Conservation (phyloP, 768 basidiomycete species). For the Thelephora ganbajun region DNA sequence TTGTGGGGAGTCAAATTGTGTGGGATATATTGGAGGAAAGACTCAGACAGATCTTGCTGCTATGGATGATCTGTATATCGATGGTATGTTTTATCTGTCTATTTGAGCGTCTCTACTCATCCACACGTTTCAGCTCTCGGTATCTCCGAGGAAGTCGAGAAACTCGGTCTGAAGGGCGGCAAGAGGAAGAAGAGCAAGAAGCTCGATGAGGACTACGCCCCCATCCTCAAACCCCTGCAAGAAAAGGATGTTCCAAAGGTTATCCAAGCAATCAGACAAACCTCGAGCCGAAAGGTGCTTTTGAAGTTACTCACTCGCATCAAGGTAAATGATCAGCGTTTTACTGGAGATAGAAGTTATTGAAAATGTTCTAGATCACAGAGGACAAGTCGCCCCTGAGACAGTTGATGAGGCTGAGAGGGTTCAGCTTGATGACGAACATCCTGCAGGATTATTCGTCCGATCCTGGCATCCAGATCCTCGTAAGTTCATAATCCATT, state of each 20-base stretch:
- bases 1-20: constrained; percentile 90
- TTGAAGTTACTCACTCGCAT: constrained; percentile 75
- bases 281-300: constrained; percentile 69
- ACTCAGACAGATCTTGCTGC: constrained; percentile 92
- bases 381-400: constrained; percentile 65
- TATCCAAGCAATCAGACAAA: constrained; percentile 82
- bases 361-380: constrained; percentile 51
- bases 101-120: background rate
- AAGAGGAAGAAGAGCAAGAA: constrained; percentile 88
- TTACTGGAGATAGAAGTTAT: background rate
- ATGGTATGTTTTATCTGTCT: constrained; percentile 37
- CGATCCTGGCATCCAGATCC: constrained; percentile 55
- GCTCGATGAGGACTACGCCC: constrained; percentile 90
- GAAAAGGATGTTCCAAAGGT: constrained; percentile 83
- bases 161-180: constrained; percentile 68
- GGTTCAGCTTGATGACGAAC: constrained; percentile 84
- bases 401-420: constrained; percentile 84
- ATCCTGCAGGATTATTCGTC: constrained; percentile 63
- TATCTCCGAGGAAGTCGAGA: constrained; percentile 82
- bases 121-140: constrained; percentile 56
- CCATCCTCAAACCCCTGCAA: constrained; percentile 58
- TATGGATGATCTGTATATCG: constrained; percentile 91
- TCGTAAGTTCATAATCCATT: constrained; percentile 33
- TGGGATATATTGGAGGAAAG: constrained; percentile 94
- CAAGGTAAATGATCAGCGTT: constrained; percentile 33